Base-by-base conservation (phyloP, 140 eudicot genomes). In the Stevia rebaudiana region DNA sequence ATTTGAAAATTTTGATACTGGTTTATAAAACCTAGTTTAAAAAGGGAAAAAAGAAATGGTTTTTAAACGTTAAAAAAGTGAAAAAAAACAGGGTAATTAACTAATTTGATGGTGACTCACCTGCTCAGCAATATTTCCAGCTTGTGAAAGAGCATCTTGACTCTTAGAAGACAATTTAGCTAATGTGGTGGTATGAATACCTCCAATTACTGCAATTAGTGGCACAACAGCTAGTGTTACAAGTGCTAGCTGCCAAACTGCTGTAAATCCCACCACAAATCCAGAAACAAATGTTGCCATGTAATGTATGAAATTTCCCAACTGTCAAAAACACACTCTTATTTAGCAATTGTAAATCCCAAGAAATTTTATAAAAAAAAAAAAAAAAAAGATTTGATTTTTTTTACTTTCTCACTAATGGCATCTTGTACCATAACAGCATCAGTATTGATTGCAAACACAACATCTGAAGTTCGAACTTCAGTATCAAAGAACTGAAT, bases 161-260 rank as follows among this genome's bases (percentile, higher is more conserved):
- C 94, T 83, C 77, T 86, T 90, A 44, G 81, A 76, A 16, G 97
- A 74, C 55, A 90, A 86, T 63, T 90, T 90, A 30, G 87, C 73
- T 52, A 86, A 61, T 61, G 95, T 90, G 69, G 79, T 69, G 47
- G 87, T 65, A 68, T 86, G 94, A 42, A 86, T 86, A 17, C 82
- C 97, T 21, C 95, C 97, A 58, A 90, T 90, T 49, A 90, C 86
- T 28, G 97, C 97, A 61, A 90, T 90, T 6, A 86, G 71, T 33
- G 97, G 97, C 81, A 86, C 97, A 56, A 90, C 95, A 37, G 88
- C 97, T 30, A 90, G 73, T 61, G 97, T 90, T 12, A 90, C 95
- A 25, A 90, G 67, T 61, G 95, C 90, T 64, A 90, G 74, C 55
- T 90, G 97, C 97, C 97, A 90, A 39, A 84, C 97, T 56, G 95